A percentile compares a stretch with the other conserved stretches of the same genome.
Evolutionary conservation across 2,329 filamentous ascomycete species (phyloP).

Genomic region (Emericellopsis cladophorae): DNA sequence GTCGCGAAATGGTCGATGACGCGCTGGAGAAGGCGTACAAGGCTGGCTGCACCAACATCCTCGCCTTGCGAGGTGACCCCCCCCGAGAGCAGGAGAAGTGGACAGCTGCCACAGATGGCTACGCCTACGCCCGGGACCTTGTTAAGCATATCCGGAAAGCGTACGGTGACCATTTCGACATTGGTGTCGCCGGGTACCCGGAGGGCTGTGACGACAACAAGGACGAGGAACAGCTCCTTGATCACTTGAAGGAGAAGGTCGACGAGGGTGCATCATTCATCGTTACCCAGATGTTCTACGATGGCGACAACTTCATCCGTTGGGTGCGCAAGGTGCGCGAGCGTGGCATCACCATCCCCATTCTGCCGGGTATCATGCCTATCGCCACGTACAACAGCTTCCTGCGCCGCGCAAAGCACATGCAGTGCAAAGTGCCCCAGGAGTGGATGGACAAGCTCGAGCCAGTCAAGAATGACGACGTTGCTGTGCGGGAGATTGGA

Average conservation of each 20-base stretch:
- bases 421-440: constrained; percentile 71
- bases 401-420: constrained; percentile 79
- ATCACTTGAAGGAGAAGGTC: constrained; percentile 94
- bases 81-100: constrained; percentile 89
- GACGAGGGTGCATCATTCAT: constrained; percentile 90
- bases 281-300: constrained; percentile 99
- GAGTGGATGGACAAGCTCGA: constrained; percentile 74
- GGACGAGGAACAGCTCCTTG: constrained; percentile 71
- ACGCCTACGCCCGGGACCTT: constrained; percentile 85
- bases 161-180: constrained; percentile 73
- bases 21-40: constrained; percentile 84
- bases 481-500: constrained; percentile 79
- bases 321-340: constrained; percentile 84
- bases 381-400: constrained; percentile 95
- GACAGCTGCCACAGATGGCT: constrained; percentile 76
- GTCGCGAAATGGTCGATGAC: constrained; percentile 77
- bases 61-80: constrained; percentile 86
- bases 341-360: constrained; percentile 71
- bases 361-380: constrained; percentile 74
- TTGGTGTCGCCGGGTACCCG: constrained; percentile 92
- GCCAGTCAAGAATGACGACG: constrained; percentile 92
- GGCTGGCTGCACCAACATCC: constrained; percentile 91
- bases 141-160: constrained; percentile 69
- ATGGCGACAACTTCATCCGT: constrained; percentile 83
- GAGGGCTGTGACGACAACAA: constrained; percentile 92